Conservation (phyloP, 2,329 filamentous ascomycete species). For the Aureobasidium sp. region DNA sequence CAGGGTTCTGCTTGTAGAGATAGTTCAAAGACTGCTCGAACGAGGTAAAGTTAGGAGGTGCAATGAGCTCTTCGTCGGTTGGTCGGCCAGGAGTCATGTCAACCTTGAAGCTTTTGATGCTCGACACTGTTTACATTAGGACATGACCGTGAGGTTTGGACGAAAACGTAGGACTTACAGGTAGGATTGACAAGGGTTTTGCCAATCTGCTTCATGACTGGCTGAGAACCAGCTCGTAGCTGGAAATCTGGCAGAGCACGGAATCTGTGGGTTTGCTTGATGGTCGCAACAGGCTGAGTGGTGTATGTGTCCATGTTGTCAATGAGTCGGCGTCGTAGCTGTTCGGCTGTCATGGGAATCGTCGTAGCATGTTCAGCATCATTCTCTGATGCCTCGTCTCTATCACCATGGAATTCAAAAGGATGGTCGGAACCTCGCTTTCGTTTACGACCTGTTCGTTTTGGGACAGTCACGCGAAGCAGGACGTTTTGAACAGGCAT, state of each 20-base stretch:
- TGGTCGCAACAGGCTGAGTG: conserved; percentile 38
- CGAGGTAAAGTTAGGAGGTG: conserved; percentile 22
- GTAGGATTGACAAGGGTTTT: conserved; percentile 47
- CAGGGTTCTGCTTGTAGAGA: conserved; percentile 14
- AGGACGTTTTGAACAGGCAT: conserved; percentile 73
- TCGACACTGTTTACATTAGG: conserved; percentile 35
- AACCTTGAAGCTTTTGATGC: conserved; percentile 58
- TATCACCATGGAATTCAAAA: conserved; percentile 14
- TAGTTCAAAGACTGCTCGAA: conserved; percentile 20
- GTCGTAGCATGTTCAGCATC: not conserved
- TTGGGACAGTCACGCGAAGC: conserved; percentile 78
- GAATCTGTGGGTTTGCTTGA: conserved; percentile 79
- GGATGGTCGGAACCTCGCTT: conserved; percentile 67
- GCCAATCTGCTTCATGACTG: conserved; percentile 62
- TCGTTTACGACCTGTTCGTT: conserved; percentile 74
- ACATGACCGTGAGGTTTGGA: not conserved
- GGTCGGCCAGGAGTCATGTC: conserved; percentile 51
- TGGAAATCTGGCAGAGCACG: conserved; percentile 80
- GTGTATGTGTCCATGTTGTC: conserved; percentile 21
- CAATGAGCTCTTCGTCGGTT: conserved; percentile 58
- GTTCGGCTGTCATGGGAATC: conserved; percentile 9
- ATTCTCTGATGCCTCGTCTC: not conserved
- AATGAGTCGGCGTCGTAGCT: conserved; percentile 23
- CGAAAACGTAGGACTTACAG: conserved; percentile 35
- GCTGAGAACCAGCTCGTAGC: conserved; percentile 24